A percentile compares a stretch with the other conserved stretches of the same genome.
phyloP scores from a whole-genome alignment of 768 basidiomycete species.

The Xerocomus spinulosus region DNA sequence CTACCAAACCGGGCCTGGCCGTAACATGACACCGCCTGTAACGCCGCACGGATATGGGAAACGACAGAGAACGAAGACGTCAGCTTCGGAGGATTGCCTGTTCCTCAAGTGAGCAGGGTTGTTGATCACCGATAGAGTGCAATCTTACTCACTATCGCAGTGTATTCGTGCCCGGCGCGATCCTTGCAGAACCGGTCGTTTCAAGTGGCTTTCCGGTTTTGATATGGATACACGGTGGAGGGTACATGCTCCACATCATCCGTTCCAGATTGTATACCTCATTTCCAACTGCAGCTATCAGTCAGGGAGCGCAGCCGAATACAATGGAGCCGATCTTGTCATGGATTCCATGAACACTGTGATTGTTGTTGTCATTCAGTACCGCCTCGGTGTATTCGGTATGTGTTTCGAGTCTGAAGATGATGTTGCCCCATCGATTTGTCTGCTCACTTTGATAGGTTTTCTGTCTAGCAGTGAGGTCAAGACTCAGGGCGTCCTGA shows the following conservation, averaged over 20 bases:
- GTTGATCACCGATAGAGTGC: not conserved
- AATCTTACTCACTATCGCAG: not conserved
- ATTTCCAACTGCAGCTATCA: slow-evolving; percentile 18
- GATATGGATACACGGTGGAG: slow-evolving; percentile 37
- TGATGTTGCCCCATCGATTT: not conserved
- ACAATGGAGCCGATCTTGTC: slow-evolving; percentile 24
- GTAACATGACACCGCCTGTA: slow-evolving; percentile 7
- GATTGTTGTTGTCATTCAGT: slow-evolving; percentile 31
- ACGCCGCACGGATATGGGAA: slow-evolving; percentile 3
- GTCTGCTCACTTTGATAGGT: slow-evolving; percentile 15
- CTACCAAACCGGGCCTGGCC: slow-evolving; percentile 15
- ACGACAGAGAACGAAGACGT: slow-evolving; percentile 4
- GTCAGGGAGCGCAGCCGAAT: slow-evolving; percentile 13
- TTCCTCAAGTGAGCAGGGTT: slow-evolving; percentile 14
- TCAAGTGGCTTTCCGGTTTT: slow-evolving; percentile 28
- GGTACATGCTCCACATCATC: slow-evolving; percentile 11
- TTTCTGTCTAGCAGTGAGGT: slow-evolving; percentile 31
- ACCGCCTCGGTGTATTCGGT: slow-evolving; percentile 36
- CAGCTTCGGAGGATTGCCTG: slow-evolving; percentile 32
- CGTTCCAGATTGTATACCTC: not conserved
- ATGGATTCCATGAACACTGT: slow-evolving; percentile 19
- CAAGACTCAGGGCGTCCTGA: slow-evolving; percentile 30
- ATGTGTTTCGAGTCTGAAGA: not conserved
- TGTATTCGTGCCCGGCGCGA: slow-evolving; percentile 11
- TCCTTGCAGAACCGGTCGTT: not conserved